A percentile compares a stretch with the other conserved stretches of the same genome.
These are phyloP conservation scores for Podospora appendiculata DNA, from an alignment of 495 filamentous ascomycete species.

Conservation along the genomic window DNA sequence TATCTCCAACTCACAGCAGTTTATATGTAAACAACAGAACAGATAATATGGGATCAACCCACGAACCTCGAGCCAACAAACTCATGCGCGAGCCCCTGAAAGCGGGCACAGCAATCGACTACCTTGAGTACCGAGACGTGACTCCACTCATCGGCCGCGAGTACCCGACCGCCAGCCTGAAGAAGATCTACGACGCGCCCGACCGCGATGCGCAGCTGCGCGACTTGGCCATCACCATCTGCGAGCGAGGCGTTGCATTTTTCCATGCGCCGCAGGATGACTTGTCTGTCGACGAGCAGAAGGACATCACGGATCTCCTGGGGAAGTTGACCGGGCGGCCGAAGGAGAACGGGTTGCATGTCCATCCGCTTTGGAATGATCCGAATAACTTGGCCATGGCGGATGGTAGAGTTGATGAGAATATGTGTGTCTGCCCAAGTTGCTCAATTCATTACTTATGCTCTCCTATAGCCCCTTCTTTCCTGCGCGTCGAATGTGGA, in stretches of 20 bases:
- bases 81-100: too few species aligned
- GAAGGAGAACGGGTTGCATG: conserved; percentile 32
- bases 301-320: conserved; percentile 30
- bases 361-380: conserved; percentile 36
- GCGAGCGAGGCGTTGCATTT: conserved; percentile 56
- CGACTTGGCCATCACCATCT: conserved; percentile 51
- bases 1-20: too few species aligned
- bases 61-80: too few species aligned
- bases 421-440: conserved; percentile 14
- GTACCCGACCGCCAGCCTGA: conserved; percentile 50
- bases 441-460: too few species aligned
- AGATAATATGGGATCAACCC: too few species aligned
- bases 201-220: conserved; percentile 61
- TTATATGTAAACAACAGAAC: too few species aligned
- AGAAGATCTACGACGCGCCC: conserved; percentile 49
- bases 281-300: conserved; percentile 30
- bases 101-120: conserved; percentile 27
- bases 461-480: too few species aligned
- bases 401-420: conserved; percentile 29
- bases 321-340: conserved; percentile 35
- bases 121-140: conserved; percentile 53
- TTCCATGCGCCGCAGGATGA: conserved; percentile 37
- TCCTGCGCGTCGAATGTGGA: too few species aligned
- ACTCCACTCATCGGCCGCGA: conserved; percentile 65
- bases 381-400: conserved; percentile 34